Conservation (phyloP, 1,139 yeast genomes). For the Pneumocystis sp. region DNA sequence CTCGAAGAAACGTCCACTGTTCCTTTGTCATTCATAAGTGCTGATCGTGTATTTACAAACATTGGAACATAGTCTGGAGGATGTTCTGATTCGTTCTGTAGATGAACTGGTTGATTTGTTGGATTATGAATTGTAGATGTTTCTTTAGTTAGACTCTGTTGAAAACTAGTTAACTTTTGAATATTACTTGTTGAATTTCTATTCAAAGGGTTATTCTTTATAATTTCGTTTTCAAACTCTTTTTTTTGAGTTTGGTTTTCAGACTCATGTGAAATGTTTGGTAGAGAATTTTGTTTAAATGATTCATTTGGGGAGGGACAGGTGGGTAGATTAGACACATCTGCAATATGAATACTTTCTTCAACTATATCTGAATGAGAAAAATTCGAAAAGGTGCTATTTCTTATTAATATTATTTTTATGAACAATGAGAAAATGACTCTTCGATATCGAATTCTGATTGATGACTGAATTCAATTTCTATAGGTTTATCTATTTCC, state of each 20-base stretch:
- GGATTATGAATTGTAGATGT: neutral
- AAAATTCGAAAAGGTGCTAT: neutral
- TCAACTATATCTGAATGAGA: neutral
- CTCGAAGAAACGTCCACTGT: neutral
- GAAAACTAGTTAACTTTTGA: neutral
- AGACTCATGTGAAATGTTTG: neutral
- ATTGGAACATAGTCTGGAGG: conserved; percentile 1
- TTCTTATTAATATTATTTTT: neutral
- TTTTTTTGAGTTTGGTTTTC: neutral
- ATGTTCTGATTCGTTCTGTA: neutral
- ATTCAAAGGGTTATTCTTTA: neutral
- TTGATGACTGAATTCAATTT: neutral
- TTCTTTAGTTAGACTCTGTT: neutral
- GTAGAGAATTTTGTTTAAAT: neutral
- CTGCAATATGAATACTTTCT: neutral
- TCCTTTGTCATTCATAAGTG: neutral
- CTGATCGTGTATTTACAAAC: conserved; percentile 1
- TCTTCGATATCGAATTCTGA: neutral
- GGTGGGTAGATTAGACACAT: neutral
- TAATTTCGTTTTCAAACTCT: neutral
- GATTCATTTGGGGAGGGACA: neutral
- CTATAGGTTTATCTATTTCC: conserved; percentile 1
- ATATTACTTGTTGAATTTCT: neutral
- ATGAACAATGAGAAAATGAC: neutral
- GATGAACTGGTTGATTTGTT: neutral